Percentiles rank a stretch among this genome's conserved stretches.
Conservation (phyloP, 208 protist genomes). For the Acanthamoeba castellanii region DNA sequence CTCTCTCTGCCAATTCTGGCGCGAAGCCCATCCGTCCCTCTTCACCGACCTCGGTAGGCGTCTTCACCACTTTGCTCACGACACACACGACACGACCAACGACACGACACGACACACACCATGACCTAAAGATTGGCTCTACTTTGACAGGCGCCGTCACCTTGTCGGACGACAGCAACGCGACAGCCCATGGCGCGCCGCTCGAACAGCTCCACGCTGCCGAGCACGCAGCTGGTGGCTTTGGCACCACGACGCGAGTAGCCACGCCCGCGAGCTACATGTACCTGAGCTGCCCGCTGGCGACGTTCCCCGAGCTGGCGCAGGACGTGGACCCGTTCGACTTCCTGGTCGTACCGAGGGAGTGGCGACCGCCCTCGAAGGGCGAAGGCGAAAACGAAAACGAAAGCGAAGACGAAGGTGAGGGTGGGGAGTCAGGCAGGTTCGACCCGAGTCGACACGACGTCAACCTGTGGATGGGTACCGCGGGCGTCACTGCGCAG, state of each 20-base stretch:
- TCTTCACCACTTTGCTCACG: not conserved
- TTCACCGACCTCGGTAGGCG: too few species aligned
- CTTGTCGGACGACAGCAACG: not conserved
- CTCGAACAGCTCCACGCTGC: not conserved
- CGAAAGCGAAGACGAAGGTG: not conserved
- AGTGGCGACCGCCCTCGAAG: not conserved
- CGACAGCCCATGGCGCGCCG: too few species aligned
- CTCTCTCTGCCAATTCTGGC: slow-evolving; percentile 16
- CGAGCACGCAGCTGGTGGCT: not conserved
- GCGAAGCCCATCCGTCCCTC: not conserved
- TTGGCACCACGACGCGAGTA: not conserved
- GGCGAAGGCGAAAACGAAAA: not conserved
- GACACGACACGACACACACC: not conserved
- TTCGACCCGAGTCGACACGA: not conserved
- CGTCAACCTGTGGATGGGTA: slow-evolving; percentile 62
- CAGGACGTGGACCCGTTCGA: not conserved
- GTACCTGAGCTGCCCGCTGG: slow-evolving; percentile 7
- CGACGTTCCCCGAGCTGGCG: not conserved
- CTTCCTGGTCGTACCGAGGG: not conserved
- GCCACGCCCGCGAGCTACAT: not conserved
- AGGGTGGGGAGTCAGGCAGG: not conserved
- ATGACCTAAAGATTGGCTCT: too few species aligned
- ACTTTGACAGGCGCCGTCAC: not conserved
- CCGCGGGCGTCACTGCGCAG: slow-evolving; percentile 7
- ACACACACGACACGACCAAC: not conserved